Base-by-base conservation (phyloP, 176 grass and related monocot species). In the Triticum urartu region DNA sequence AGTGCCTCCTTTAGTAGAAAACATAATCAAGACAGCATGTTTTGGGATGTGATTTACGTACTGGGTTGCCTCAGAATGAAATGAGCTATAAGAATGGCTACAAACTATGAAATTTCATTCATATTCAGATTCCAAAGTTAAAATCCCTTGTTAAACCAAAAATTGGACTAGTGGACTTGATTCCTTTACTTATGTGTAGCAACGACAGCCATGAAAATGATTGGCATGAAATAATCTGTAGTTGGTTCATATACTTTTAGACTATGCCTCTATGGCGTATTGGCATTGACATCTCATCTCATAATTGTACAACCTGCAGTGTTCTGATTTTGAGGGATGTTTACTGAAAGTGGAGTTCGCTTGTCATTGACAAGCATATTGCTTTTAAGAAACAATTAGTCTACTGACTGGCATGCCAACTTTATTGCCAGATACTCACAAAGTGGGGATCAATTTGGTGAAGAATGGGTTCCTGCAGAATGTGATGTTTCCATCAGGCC, bases 401-500 rank as follows among this genome's bases (percentile, higher is more conserved):
- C 7, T 82, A 75, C 18, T 64, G 39, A 78, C 39, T 63, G 43
- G 10, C 24, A 79, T 76, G 21, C 75, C 42, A 72, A 78, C 43
- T 83, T n/a, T 78, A 88, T 84, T 34, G 2, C 6, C 83, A 95
- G 95, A 72, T 94, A 92, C 87, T 91, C 90, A 25, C 5, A 34
- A 21, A 42, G 52, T 86, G 96, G 96, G 9, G 93, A 98, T 86
- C 93, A 79, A 78, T 67, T 88, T 79, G 96, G 96, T 61, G 59
- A 72, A 67, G 90, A 98, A 36, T 98, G 96, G 93, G 92, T 98
- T 79, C 93, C 96, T 66, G 93, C 96, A 64, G 96, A 98, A 85
- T 98, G 96, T 82, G 93, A 95, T 68, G 96, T 95, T 83, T 95
- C 96, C 35, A 95, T 98, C 81, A 89, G 96, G 70, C 88, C 86